Evolutionary conservation across 1,139 yeast genomes (phyloP).

Genomic region (Yamadazyma epiphylla): DNA sequence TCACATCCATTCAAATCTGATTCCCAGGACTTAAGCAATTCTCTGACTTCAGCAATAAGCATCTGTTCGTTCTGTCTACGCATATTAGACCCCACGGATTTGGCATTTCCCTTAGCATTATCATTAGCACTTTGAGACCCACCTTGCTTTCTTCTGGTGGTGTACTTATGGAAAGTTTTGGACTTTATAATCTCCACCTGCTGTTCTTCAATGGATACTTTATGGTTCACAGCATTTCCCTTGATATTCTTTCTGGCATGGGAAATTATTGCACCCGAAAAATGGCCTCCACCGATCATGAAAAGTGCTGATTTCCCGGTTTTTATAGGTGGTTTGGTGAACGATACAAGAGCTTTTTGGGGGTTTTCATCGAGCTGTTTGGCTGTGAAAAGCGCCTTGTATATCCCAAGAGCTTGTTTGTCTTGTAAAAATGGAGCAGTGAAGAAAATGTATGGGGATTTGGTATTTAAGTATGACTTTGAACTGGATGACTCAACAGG

Average conservation of each 20-base stretch:
- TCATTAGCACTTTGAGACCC: conserved; percentile 95
- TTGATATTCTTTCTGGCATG: conserved; percentile 58
- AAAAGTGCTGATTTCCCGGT: conserved; percentile 62
- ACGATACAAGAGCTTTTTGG: conserved; percentile 32
- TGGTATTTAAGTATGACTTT: conserved; percentile 48
- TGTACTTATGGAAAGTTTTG: conserved; percentile 90
- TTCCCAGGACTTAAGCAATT: conserved; percentile 65
- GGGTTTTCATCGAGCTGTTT: conserved; percentile 34
- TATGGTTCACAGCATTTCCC: conserved; percentile 48
- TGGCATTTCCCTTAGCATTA: conserved; percentile 90
- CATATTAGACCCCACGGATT: conserved; percentile 89
- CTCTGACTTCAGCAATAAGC: conserved; percentile 69
- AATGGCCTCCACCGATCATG: conserved; percentile 98
- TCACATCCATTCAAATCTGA: conserved; percentile 54
- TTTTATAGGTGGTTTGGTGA: conserved; percentile 21
- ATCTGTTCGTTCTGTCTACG: conserved; percentile 91
- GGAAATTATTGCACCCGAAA: conserved; percentile 89
- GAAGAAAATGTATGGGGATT: conserved; percentile 60
- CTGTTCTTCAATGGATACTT: conserved; percentile 48
- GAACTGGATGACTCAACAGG: conserved; percentile 5
- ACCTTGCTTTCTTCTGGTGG: conserved; percentile 96
- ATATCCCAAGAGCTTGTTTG: conserved; percentile 59
- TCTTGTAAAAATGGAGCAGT: conserved; percentile 42
- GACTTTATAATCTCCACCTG: conserved; percentile 65
- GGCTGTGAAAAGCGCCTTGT: conserved; percentile 58